phyloP scores from a whole-genome alignment of 2,329 filamentous ascomycete species.

The Pseudogymnoascus sp. region DNA sequence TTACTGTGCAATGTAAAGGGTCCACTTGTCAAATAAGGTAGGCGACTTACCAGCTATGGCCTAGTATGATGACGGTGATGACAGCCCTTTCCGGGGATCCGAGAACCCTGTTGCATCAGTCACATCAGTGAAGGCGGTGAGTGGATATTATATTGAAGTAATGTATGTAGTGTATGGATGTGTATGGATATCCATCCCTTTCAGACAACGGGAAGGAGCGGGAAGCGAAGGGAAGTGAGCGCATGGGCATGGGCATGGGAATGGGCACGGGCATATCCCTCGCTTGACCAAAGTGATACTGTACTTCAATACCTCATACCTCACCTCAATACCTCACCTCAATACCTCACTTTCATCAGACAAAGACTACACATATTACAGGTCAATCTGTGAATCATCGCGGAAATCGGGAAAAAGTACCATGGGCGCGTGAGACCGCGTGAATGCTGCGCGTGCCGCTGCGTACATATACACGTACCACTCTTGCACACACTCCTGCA shows the following conservation, averaged over 20 bases:
- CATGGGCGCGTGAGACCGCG: background rate
- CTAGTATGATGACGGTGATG: background rate
- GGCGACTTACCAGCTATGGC: background rate
- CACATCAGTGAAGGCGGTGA: background rate
- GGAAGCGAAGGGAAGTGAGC: background rate
- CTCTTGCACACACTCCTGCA: background rate
- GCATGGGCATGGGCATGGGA: too few relatives aligned
- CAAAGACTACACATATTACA: background rate
- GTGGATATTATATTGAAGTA: background rate
- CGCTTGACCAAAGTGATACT: background rate
- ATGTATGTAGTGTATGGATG: too few relatives aligned
- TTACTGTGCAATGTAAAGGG: background rate
- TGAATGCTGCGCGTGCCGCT: background rate
- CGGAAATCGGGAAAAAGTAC: background rate
- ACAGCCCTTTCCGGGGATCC: background rate
- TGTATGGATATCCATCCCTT: background rate
- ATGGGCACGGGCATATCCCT: background rate
- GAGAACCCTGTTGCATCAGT: background rate
- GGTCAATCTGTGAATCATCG: background rate
- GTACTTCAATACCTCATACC: too few relatives aligned
- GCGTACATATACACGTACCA: background rate
- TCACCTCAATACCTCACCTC: too few relatives aligned
- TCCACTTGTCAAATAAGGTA: slow-evolving; percentile 7
- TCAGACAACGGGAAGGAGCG: background rate
- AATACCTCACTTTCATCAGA: background rate